Base-by-base conservation (phyloP, 495 filamentous ascomycete genomes). In the Penicillium argentinense region DNA sequence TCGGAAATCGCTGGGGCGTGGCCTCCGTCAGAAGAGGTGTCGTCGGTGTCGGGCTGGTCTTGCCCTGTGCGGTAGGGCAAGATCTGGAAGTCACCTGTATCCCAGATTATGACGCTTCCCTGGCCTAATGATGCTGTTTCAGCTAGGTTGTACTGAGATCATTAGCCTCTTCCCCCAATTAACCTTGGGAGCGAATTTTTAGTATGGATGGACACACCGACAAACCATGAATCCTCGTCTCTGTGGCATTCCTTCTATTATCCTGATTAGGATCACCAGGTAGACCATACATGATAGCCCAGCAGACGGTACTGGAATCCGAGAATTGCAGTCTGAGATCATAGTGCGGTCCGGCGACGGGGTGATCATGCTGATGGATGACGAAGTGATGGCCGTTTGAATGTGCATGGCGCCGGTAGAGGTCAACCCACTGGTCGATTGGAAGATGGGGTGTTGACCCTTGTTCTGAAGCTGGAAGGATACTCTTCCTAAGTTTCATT, bases 311-410 rank as follows among this genome's bases (percentile, higher is more conserved):
- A 53, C 83, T 86, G 1, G 79, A 73, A 39, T 75, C 71, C 11
- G 79, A 85, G 59, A 86, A 82, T 57, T 88, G 83, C 2, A 88
- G 64, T 11, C 83, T 72, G 3, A 88, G 64, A 59, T 86, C 84
- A 64, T 86, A 83, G 46, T 84, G 79, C 0, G 73, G 66, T 9
- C 84, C 83, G 11, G 82, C 79, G 7, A 84, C 65, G 3, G 83
- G 83, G 60, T 87, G 84, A 48, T 87, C 84, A 56, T 87, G 84
- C 54, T 86, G 84, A 58, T 86, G 81, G 21, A 87, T 70, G 25
- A 86, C 74, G 50, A 85, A 86, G 53, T 87, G 83, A 17, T 63
- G 67, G 8, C 82, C 84, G 13, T 66, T 38, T 5, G 53, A 40
- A 40, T 78, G 60, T 48, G 71, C 41, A 56, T 80, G 79, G 7